A percentile compares a stretch with the other conserved stretches of the same genome.
Conservation (phyloP, 2,329 filamentous ascomycete species). For the Pseudogymnoascus sp. region DNA sequence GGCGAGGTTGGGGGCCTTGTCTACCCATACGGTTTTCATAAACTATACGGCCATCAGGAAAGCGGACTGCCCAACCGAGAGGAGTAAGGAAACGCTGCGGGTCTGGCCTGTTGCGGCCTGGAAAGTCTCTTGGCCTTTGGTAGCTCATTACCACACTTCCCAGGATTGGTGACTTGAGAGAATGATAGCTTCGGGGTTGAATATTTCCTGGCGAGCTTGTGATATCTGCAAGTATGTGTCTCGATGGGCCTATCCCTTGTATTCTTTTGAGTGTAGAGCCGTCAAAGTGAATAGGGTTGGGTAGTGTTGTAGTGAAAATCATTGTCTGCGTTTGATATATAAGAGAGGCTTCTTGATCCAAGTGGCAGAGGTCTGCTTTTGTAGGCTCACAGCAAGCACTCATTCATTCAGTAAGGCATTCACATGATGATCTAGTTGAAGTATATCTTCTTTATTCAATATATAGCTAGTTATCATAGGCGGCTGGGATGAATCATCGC, state of each 20-base stretch:
- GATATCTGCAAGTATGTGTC: not conserved
- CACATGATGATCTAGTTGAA: not conserved
- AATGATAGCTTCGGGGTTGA: not conserved
- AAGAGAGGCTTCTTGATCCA: not conserved
- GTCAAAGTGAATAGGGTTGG: not conserved
- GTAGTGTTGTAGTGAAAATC: not conserved
- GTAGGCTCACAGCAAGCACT: not conserved
- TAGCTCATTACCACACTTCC: slow-evolving; percentile 1
- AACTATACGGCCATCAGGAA: not conserved
- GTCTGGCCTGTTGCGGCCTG: not conserved
- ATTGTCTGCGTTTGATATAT: not conserved
- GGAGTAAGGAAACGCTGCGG: not conserved
- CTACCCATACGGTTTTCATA: not conserved
- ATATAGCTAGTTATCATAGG: not conserved
- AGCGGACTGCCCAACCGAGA: slow-evolving; percentile 5
- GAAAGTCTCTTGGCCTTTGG: not conserved
- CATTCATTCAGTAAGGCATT: not conserved
- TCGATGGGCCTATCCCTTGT: not conserved
- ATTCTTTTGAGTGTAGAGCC: not conserved
- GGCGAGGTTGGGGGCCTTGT: not conserved
- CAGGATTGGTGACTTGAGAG: not conserved
- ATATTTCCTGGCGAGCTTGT: not conserved
- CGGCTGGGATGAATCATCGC: not conserved
- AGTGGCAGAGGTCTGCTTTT: not conserved
- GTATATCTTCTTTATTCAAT: slow-evolving; percentile 7